Percentiles rank a stretch among this genome's conserved stretches.
Conservation (phyloP, 139 green algal species). For the Volvox africanus region DNA sequence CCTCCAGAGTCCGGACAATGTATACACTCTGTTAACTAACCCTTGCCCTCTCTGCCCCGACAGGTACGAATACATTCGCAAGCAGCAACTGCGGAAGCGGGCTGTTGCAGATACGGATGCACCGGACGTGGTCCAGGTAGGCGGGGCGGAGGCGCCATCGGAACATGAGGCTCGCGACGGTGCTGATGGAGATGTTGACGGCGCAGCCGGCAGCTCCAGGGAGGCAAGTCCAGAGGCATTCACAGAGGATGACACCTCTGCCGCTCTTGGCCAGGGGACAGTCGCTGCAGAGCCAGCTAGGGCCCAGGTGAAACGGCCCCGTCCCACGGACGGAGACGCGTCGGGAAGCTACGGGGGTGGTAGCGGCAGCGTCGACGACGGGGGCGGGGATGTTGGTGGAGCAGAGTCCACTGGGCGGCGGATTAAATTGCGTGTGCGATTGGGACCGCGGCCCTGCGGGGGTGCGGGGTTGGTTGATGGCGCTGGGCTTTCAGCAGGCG, state of each 20-base stretch:
- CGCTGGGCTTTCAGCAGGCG: not conserved
- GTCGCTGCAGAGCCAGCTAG: not conserved
- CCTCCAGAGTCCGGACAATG: too few relatives aligned
- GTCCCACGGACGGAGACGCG: not conserved
- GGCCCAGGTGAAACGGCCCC: not conserved
- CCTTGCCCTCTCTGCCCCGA: too few relatives aligned
- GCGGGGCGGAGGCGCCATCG: not conserved
- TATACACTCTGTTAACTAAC: too few relatives aligned
- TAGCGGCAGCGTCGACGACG: not conserved
- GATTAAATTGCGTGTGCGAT: not conserved
- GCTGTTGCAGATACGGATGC: not conserved
- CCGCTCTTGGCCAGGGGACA: not conserved
- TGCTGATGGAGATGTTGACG: not conserved
- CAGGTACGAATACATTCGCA: constrained; percentile 40
- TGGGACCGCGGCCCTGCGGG: not conserved
- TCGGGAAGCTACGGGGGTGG: not conserved
- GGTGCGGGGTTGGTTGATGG: not conserved
- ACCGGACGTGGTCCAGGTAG: not conserved
- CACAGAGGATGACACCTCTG: not conserved
- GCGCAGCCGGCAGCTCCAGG: not conserved
- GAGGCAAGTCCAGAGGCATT: constrained; percentile 1
- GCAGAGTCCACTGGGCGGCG: not conserved
- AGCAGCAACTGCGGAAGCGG: not conserved
- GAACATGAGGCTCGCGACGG: not conserved
- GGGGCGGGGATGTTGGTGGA: not conserved